phyloP scores from a whole-genome alignment of 768 basidiomycete species.

The Coprinellus aureogranulatus region DNA sequence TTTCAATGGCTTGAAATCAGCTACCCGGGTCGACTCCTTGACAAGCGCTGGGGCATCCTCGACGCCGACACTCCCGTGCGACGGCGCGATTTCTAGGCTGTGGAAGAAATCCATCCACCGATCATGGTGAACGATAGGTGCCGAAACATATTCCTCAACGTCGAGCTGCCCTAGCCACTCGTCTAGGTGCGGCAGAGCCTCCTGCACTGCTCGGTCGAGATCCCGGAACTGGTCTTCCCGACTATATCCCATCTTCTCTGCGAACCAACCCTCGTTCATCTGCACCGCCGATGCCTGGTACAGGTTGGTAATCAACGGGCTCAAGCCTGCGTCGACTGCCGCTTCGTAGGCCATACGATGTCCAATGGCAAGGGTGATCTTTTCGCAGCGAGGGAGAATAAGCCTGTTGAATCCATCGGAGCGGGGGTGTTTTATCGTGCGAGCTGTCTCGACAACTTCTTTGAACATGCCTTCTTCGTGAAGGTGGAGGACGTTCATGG shows the following conservation, averaged over 20 bases:
- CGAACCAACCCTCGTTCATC: conserved; percentile 1
- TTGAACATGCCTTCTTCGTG: conserved; percentile 19
- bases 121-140: neutral
- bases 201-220: neutral
- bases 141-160: neutral
- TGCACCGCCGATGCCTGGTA: neutral
- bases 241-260: neutral
- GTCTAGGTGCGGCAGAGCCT: neutral
- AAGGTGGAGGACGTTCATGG: conserved; percentile 15
- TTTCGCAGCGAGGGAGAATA: conserved; percentile 22
- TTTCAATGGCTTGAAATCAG: neutral
- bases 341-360: conserved; percentile 29
- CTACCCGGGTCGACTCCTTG: neutral
- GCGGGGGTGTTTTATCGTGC: conserved; percentile 14
- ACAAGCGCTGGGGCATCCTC: too few species aligned
- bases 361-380: conserved; percentile 25
- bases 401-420: conserved; percentile 12
- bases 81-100: neutral
- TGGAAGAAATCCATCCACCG: neutral
- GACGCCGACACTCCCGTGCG: too few species aligned
- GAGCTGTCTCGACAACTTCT: neutral
- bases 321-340: conserved; percentile 9
- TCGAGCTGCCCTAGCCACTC: neutral
- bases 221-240: neutral
- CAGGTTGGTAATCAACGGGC: neutral